Evolutionary conservation across 805 yeast genomes (phyloP).

Genomic region (Pichia kluyveri): DNA sequence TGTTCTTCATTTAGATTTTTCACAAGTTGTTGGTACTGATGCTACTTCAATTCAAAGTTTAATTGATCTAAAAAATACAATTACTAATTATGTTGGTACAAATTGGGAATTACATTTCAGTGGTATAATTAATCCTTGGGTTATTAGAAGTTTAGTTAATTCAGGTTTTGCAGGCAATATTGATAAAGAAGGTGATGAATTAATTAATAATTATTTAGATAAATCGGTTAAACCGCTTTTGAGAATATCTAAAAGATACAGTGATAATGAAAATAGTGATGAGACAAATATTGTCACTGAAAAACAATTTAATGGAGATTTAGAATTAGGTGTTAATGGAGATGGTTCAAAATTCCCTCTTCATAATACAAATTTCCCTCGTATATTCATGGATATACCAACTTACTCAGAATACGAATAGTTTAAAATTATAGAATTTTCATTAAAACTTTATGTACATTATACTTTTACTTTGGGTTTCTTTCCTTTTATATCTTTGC

Average conservation of each 20-base stretch:
- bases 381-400: constrained; percentile 74
- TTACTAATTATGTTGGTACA: constrained; percentile 66
- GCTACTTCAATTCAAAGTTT: constrained; percentile 73
- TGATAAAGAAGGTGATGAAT: constrained; percentile 4
- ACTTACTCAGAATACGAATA: constrained; percentile 22
- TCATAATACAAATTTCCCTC: constrained; percentile 58
- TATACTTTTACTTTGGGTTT: too few species aligned
- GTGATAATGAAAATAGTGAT: background rate
- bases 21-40: constrained; percentile 67
- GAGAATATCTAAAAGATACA: background rate
- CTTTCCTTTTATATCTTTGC: too few species aligned
- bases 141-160: constrained; percentile 62
- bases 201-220: background rate
- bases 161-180: constrained; percentile 59
- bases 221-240: background rate
- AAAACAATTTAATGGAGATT: constrained; percentile 5
- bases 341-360: constrained; percentile 33
- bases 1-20: constrained; percentile 73
- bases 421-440: background rate
- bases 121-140: constrained; percentile 82
- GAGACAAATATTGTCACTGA: background rate
- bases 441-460: too few species aligned
- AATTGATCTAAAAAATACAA: constrained; percentile 64
- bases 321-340: constrained; percentile 15
- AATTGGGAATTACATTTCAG: constrained; percentile 87